Evolutionary conservation across 345 rosid genomes (phyloP), one percentile per base, ranked within the genome.

Genomic region (Xanthoceras sorbifolium): DNA sequence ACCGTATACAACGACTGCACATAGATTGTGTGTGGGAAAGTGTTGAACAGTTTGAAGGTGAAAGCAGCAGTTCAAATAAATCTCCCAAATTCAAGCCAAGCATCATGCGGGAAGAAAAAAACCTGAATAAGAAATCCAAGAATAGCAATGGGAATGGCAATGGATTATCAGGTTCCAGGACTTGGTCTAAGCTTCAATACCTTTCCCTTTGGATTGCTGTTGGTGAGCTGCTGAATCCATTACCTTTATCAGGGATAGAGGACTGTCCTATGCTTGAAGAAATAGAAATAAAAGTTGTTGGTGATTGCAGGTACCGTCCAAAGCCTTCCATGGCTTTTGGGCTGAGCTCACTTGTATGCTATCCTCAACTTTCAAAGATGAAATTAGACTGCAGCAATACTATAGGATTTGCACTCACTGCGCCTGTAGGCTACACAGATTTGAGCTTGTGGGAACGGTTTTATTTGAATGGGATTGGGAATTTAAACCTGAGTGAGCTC

Each of bases 391-490:
- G 94, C 23, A 78, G 93, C 0, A 97, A 89, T 55, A 86, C 87
- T 2, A 85, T 84, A 54, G 97, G 97, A 18, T 97, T 60, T 64
- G 97, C 82, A 0, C 79, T 92, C 1, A 94, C 99, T 0, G 97
- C 99, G 4, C 98, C 98, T 0, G 84, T 81, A 0, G 94, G 93
- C 73, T 86, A 90, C 74, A 86, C 89, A 91, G 98, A 94, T 82
- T 71, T 97, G 79, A 94, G 93, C 86, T 77, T 90, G 80, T 94
- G 99, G 97, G 97, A 92, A 83, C 86, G 99, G 46, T 92, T 92
- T 82, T 91, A 86, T 85, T 84, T 97, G 79, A 85, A 83, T 2
- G 97, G 95, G 23, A 90, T 94, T 0, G 87, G 84, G 71, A 61
- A 78, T 60, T 77, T 97, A 82, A 86, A 65, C 77, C 88, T 94